phyloP scores from a whole-genome alignment of 2,329 filamentous ascomycete genomes.

The Ambrosiella beaveri region DNA sequence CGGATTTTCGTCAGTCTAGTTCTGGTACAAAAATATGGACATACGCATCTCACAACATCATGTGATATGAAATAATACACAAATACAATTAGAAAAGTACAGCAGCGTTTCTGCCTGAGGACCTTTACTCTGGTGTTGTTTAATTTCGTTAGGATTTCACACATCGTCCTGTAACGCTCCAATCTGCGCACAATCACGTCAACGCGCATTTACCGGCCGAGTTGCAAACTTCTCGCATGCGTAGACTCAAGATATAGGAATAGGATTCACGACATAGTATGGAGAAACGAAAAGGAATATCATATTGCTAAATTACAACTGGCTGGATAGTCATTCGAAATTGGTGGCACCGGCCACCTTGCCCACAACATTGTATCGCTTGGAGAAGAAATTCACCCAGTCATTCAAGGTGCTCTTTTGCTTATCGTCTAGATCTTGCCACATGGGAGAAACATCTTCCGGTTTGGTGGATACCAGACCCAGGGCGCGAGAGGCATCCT shows the following conservation, averaged over 20 bases:
- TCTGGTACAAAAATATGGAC: background rate
- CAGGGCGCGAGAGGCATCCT: conserved; percentile 85
- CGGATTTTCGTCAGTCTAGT: background rate
- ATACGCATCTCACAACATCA: background rate
- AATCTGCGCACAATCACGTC: background rate
- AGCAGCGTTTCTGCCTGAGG: background rate
- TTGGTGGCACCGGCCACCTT: conserved; percentile 44
- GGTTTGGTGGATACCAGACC: conserved; percentile 71
- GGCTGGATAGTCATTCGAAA: conserved; percentile 18
- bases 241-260: background rate
- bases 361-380: conserved; percentile 84
- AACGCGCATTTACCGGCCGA: background rate
- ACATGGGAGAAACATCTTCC: conserved; percentile 69
- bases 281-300: background rate
- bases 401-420: conserved; percentile 74
- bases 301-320: background rate
- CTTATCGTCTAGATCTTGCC: conserved; percentile 67
- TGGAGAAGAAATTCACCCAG: conserved; percentile 93
- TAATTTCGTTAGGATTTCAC: background rate
- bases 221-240: background rate
- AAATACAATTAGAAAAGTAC: too few relatives aligned
- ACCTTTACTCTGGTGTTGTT: background rate
- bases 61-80: background rate
- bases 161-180: background rate
- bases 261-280: background rate